phyloP scores from a whole-genome alignment of 352 stramenopile genomes.

The Phytophthora podocarpi region DNA sequence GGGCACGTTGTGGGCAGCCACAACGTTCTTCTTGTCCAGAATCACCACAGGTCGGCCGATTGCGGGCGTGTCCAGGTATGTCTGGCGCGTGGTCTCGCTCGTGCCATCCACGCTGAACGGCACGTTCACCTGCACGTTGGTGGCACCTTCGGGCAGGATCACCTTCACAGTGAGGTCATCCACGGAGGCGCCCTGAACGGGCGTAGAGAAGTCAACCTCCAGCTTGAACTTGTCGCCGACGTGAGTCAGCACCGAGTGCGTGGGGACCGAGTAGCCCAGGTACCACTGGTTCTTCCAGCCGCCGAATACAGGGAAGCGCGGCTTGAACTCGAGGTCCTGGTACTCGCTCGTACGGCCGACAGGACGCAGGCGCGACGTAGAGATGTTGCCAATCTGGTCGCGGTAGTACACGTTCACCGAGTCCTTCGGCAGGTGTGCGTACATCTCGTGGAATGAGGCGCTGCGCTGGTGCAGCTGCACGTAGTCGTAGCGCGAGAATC shows the following conservation, averaged over 20 bases:
- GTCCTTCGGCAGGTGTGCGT: conserved; percentile 69
- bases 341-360: conserved; percentile 41
- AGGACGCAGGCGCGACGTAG: conserved; percentile 73
- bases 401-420: conserved; percentile 91
- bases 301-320: conserved; percentile 88
- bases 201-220: conserved; percentile 85
- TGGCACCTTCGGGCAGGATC: conserved; percentile 82
- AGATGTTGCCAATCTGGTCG: conserved; percentile 92
- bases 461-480: conserved; percentile 59
- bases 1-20: conserved; percentile 82
- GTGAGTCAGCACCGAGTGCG: conserved; percentile 76
- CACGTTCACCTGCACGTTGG: conserved; percentile 79
- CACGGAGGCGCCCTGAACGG: conserved; percentile 75
- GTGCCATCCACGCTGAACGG: conserved; percentile 72
- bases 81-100: conserved; percentile 70
- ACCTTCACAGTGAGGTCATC: conserved; percentile 90
- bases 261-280: conserved; percentile 87
- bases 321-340: conserved; percentile 81
- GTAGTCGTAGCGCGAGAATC: conserved; percentile 90
- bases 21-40: conserved; percentile 85
- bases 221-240: conserved; percentile 79
- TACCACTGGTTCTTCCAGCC: conserved; percentile 92
- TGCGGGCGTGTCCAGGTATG: conserved; percentile 84
- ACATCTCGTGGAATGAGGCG: conserved; percentile 82
- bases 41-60: conserved; percentile 84